Percentiles rank a stretch among this genome's conserved stretches.
phyloP scores from a whole-genome alignment of 192 early-diverging fungal genomes.

The Entrophospora sp. region DNA sequence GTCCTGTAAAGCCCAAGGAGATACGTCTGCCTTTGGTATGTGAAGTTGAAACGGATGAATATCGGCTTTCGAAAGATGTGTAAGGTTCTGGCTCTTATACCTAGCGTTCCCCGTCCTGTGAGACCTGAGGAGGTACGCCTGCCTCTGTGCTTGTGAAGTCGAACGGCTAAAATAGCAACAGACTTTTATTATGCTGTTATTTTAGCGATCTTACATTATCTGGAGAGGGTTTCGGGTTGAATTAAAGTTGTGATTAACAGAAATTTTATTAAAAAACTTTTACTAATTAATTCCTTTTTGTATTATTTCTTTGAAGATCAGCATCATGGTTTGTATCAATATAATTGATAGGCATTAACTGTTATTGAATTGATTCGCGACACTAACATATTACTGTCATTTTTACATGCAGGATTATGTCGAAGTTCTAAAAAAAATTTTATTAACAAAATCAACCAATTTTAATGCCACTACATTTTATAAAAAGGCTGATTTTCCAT shows the following conservation, averaged over 20 bases:
- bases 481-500: constrained; percentile 14
- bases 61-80: constrained; percentile 10
- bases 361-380: constrained; percentile 10
- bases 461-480: constrained; percentile 13
- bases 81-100: constrained; percentile 19
- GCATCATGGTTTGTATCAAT: constrained; percentile 10
- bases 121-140: not conserved
- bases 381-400: constrained; percentile 17
- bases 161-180: constrained; percentile 1
- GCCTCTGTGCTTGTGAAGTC: not conserved
- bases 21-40: constrained; percentile 6
- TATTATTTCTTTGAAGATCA: constrained; percentile 12
- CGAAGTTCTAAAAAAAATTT: constrained; percentile 19
- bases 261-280: not conserved
- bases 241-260: not conserved
- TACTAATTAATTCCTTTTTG: not conserved
- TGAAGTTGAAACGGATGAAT: constrained; percentile 2
- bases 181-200: too few species aligned
- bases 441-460: not conserved
- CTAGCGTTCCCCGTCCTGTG: constrained; percentile 6
- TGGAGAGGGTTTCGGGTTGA: constrained; percentile 16
- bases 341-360: not conserved
- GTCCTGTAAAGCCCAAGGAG: constrained; percentile 10
- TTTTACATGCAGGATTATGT: constrained; percentile 15
- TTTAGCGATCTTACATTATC: constrained; percentile 17